These are phyloP conservation scores for Gloeostereum incarnatum DNA, from an alignment of 768 basidiomycete species.

Conservation along the genomic window DNA sequence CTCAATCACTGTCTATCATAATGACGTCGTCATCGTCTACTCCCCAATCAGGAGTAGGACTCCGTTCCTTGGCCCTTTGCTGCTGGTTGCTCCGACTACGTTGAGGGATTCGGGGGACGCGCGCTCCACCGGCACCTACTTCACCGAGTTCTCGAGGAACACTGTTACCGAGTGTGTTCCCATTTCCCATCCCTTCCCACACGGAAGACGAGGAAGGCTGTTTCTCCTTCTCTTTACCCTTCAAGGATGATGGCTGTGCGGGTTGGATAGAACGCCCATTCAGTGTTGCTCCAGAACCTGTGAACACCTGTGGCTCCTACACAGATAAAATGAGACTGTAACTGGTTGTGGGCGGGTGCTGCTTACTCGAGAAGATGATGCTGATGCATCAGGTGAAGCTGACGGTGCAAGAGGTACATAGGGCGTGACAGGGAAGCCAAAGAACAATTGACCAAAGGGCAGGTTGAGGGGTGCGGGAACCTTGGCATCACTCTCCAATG, in stretches of 20 bases:
- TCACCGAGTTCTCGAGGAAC: conserved; percentile 28
- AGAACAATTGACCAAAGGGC: conserved; percentile 92
- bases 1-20: conserved; percentile 74
- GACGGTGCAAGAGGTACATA: conserved; percentile 45
- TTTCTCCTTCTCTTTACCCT: conserved; percentile 48
- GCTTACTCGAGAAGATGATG: conserved; percentile 20
- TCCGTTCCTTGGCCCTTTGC: conserved; percentile 35
- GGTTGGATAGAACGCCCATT: conserved; percentile 35
- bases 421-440: conserved; percentile 79
- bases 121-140: conserved; percentile 47
- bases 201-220: conserved; percentile 21
- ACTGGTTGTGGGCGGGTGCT: neutral
- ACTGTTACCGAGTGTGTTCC: conserved; percentile 40
- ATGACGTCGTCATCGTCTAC: conserved; percentile 82
- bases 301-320: conserved; percentile 41
- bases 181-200: conserved; percentile 31
- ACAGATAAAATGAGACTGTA: neutral
- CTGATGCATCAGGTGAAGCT: conserved; percentile 18
- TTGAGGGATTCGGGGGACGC: conserved; percentile 34
- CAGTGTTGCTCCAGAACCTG: conserved; percentile 61
- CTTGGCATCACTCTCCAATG: conserved; percentile 61
- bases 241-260: conserved; percentile 21
- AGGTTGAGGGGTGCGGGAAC: conserved; percentile 87
- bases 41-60: conserved; percentile 74
- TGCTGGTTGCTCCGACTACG: conserved; percentile 21